A percentile compares a stretch with the other conserved stretches of the same genome.
Conservation (phyloP, 495 filamentous ascomycete species). For the Aspergillus baeticus region DNA sequence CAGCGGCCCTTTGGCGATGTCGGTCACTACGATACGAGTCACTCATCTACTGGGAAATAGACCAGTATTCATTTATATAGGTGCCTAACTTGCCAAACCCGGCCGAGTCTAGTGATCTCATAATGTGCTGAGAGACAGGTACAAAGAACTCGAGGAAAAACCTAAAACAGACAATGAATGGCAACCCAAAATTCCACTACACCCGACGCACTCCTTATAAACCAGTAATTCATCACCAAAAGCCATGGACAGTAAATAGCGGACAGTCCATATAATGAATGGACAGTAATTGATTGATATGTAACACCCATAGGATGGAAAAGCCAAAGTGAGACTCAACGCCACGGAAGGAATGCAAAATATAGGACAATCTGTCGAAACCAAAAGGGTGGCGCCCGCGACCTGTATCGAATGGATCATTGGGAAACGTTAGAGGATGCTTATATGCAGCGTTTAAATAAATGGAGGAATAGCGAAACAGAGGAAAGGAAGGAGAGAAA, state of each 20-base stretch:
- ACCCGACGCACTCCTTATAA: slow-evolving; percentile 3
- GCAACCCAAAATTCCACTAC: slow-evolving; percentile 12
- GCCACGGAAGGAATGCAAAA: slow-evolving; percentile 13
- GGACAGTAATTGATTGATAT: slow-evolving; percentile 3
- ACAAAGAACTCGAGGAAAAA: neutral
- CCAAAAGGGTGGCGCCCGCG: slow-evolving; percentile 30
- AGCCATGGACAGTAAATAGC: neutral
- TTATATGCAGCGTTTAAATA: slow-evolving; percentile 18
- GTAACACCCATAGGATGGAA: slow-evolving; percentile 6
- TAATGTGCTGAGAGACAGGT: neutral
- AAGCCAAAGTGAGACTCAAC: slow-evolving; percentile 13
- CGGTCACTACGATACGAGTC: too few relatives aligned
- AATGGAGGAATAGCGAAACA: neutral
- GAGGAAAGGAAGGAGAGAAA: slow-evolving; percentile 6
- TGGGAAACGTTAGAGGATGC: slow-evolving; percentile 12
- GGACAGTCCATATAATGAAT: slow-evolving; percentile 12
- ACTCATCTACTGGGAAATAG: too few relatives aligned
- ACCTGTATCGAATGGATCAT: slow-evolving; percentile 30
- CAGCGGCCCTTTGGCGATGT: too few relatives aligned
- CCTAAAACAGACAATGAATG: neutral
- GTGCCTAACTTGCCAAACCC: neutral
- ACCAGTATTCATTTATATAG: neutral
- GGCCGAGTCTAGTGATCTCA: neutral
- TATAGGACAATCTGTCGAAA: slow-evolving; percentile 22
- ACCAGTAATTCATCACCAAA: slow-evolving; percentile 5